Base-by-base conservation (phyloP, 2,329 filamentous ascomycete genomes). In the Fusarium veterinarium region DNA sequence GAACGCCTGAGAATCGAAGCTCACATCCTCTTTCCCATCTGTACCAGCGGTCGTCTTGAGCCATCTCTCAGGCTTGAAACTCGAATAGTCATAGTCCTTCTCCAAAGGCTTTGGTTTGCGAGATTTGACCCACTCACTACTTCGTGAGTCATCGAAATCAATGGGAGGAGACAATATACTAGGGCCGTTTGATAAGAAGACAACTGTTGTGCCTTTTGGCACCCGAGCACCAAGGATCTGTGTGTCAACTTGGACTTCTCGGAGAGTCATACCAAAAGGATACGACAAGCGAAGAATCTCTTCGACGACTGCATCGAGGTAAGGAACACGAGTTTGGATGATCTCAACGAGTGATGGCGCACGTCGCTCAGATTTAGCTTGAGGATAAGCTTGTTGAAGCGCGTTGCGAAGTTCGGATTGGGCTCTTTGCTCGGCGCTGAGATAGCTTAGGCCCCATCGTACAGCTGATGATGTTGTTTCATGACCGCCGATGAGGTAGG, bases 1-100 rank as follows among this genome's bases (percentile, higher is more conserved):
- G 0, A 81, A 81, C 0, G 80, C 77, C 19, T 73, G 67, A 0
- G 76, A 57, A 48, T 81, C 78, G 44, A 80, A 83, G 17, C 65
- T 69, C 19, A 17, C 61, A 49, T 62, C 52, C 3, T 60, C 25
- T 5, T 35, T 49, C 2, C 72, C 61, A 23, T 30, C 30, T 6
- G 9, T 11, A 4, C 20, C 9, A 1, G 13, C 6, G 5, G 12
- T 17, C 2, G 30, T 55, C 23, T 58, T 59, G 8, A 74, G 33
- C 72, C 72, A 74, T 13, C 72, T 60, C 23, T 74, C 72, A 12
- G 72, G 71, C 3, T 40, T 31, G 23, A 74, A 74, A 2, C 17
- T 25, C 2, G 37, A 17, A 17, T 64, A 67, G 8, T 72, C 53
- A 12, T 59, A 57, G 1, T 51, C 48, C 48, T 6, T 64, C 33